A percentile compares a stretch with the other conserved stretches of the same genome.
phyloP scores from a whole-genome alignment of 192 early-diverging fungal species.

The Coemansia javaensis region DNA sequence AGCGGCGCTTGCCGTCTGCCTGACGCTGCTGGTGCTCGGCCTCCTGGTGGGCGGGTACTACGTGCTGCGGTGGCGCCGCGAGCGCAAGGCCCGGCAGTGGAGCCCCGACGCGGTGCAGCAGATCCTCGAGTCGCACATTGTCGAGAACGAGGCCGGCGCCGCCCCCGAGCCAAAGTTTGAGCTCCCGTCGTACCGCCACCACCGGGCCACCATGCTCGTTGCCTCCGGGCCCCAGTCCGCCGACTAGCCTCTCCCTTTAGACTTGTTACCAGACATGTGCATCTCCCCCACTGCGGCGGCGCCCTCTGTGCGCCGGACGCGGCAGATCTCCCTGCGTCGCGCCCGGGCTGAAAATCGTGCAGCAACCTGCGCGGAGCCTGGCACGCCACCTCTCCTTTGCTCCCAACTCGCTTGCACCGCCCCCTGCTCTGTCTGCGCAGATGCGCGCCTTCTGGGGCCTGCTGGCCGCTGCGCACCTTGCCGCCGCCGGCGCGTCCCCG shows the following conservation, averaged over 20 bases:
- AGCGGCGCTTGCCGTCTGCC: conserved; percentile 14
- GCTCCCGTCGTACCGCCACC: conserved; percentile 31
- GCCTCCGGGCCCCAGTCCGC: conserved; percentile 12
- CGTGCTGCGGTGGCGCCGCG: conserved; percentile 21
- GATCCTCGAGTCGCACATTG: conserved; percentile 38
- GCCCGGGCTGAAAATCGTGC: no score
- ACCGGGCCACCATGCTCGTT: conserved; percentile 30
- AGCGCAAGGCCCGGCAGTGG: conserved; percentile 15
- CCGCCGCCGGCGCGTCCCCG: no score
- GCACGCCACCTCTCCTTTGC: no score
- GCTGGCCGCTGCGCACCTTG: no score
- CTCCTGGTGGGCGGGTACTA: conserved; percentile 7
- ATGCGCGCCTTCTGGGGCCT: no score
- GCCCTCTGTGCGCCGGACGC: no score
- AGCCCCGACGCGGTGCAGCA: conserved; percentile 18
- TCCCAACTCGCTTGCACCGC: no score
- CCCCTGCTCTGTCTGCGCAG: no score
- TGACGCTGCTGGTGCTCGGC: conserved; percentile 7
- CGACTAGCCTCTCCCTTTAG: not conserved
- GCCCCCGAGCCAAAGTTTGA: conserved; percentile 10
- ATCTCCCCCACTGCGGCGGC: not conserved
- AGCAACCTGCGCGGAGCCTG: no score
- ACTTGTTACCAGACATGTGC: not conserved
- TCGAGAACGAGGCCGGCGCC: conserved; percentile 24
- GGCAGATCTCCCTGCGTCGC: no score